Base-by-base conservation (phyloP, 805 yeast genomes). In the Lachancea lanzarotensis region DNA sequence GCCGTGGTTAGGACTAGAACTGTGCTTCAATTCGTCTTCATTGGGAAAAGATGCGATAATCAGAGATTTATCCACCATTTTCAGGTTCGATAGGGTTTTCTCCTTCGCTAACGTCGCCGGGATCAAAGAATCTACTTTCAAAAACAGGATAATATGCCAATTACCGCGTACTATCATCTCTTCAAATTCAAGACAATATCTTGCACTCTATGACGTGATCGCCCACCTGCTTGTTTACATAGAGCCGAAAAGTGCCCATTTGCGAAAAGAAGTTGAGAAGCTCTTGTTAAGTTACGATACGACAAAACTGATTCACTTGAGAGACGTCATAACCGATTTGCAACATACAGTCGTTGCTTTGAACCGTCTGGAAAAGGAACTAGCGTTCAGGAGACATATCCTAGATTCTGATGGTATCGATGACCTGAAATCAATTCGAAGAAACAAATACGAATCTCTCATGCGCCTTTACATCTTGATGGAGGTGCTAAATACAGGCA, bases 1-100 rank as follows among this genome's bases (percentile, higher is more conserved):
- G 2, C 95, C 96, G 0, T 90, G 95, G 88, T 62, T 89, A 29
- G 88, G 90, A 1, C 60, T 78, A 39, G 95, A 87, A 55, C 69
- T 81, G 18, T 78, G 85, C 50, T 74, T 78, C 49, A 79, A 80
- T 41, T 70, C 76, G 16, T 69, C 73, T 0, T 55, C 72, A 1
- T 63, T 78, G 47, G 56, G 66, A 10, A 69, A 73, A 11, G 73
- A 75, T 45, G 70, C 80, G 40, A 66, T 90, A 32, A 72, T 88
- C 20, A 76, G 82, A 27, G 74, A 81, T 47, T 76, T 86, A 2
- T 76, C 90, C 0, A 69, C 80, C 19, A 74, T 79, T 58, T 57
- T 84, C 17, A 71, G 82, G 1, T 81, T 73, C 52, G 86, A 83
- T 52, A 70, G 71, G 47, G 70, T 78, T 5, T 70, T 73, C 38